Evolutionary conservation across 768 basidiomycete genomes (phyloP).

Genomic region (Podaxis rugospora): DNA sequence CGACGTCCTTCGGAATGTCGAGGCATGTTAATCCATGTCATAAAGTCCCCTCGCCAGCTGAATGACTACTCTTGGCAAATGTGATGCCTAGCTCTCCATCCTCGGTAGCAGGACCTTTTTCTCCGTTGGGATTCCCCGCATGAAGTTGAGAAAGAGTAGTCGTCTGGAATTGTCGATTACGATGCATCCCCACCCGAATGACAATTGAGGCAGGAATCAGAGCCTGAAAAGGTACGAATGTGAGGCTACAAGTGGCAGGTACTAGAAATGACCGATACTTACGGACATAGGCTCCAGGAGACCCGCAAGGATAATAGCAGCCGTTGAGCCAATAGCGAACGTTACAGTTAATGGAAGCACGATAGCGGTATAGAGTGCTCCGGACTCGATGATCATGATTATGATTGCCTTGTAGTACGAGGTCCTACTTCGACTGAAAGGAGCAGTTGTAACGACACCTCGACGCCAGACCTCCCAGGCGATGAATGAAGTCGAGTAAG

Average conservation of each 20-base stretch:
- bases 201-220: not conserved
- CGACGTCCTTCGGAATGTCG: too few species aligned
- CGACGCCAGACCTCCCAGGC: not conserved
- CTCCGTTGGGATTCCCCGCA: not conserved
- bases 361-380: not conserved
- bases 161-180: not conserved
- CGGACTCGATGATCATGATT: not conserved
- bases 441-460: not conserved
- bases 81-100: not conserved
- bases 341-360: not conserved
- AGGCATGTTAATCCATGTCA: not conserved
- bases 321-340: not conserved
- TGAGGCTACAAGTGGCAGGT: not conserved
- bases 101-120: not conserved
- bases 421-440: not conserved
- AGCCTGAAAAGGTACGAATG: not conserved
- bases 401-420: conserved; percentile 2
- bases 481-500: conserved; percentile 1
- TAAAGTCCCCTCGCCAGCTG: not conserved
- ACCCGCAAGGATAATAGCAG: not conserved
- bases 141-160: not conserved
- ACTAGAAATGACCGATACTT: not conserved
- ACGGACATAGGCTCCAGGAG: not conserved
- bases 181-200: not conserved
- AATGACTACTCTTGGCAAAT: not conserved